phyloP scores from a whole-genome alignment of 1,284 basidiomycete genomes.

The Kalmanozyma brasiliensis region DNA sequence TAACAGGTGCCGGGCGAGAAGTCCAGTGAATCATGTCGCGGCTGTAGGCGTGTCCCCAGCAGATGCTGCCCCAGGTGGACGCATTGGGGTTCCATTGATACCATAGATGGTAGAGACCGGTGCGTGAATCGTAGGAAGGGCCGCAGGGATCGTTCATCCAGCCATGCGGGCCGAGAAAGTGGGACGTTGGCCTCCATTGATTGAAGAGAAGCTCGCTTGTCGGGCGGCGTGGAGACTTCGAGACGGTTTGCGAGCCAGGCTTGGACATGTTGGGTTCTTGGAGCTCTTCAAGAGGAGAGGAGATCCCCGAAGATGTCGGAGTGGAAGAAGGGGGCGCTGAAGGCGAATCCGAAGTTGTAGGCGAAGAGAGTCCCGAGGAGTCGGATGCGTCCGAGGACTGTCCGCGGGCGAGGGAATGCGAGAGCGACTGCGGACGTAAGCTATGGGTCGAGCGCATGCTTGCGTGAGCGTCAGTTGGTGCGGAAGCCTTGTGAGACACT shows the following conservation, averaged over 20 bases:
- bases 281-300: constrained; percentile 21
- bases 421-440: constrained; percentile 9
- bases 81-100: constrained; percentile 56
- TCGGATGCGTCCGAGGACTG: constrained; percentile 14
- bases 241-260: neutral
- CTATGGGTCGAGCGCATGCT: constrained; percentile 12
- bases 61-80: constrained; percentile 57
- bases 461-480: neutral
- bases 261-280: constrained; percentile 23
- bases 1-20: constrained; percentile 25
- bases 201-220: constrained; percentile 17
- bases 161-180: constrained; percentile 53
- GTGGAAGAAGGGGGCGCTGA: constrained; percentile 8
- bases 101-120: constrained; percentile 50
- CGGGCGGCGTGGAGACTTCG: neutral
- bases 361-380: constrained; percentile 13
- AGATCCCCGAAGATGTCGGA: constrained; percentile 22
- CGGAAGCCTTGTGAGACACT: constrained; percentile 5
- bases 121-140: constrained; percentile 45
- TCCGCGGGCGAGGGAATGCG: neutral
- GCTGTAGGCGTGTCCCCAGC: constrained; percentile 53
- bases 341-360: constrained; percentile 13
- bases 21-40: constrained; percentile 54
- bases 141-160: constrained; percentile 62
- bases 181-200: constrained; percentile 47